Percentiles rank a stretch among this genome's conserved stretches.
Evolutionary conservation across 352 stramenopile genomes (phyloP).

Genomic region (Phytophthora syringae): DNA sequence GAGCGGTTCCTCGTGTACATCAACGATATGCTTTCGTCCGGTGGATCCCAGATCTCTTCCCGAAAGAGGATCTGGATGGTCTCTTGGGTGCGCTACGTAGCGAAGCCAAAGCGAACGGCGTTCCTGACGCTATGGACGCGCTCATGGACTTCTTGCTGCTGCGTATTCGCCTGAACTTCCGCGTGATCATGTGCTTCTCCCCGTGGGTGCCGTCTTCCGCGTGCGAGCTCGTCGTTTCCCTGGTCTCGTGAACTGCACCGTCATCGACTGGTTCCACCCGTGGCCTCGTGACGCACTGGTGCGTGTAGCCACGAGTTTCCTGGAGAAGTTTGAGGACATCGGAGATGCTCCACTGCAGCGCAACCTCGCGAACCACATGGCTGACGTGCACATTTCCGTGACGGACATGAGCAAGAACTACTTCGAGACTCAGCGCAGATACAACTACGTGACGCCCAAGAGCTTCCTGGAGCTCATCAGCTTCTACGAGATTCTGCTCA

Average conservation of each 20-base stretch:
- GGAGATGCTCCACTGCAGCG: constrained; percentile 83
- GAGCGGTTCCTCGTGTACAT: constrained; percentile 99
- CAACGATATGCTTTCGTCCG: constrained; percentile 96
- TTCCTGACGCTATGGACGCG: constrained; percentile 94
- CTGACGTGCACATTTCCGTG: constrained; percentile 97
- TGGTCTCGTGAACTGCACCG: constrained; percentile 96
- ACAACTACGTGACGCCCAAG: constrained; percentile 99
- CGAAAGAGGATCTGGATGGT: constrained; percentile 96
- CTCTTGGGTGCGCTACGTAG: constrained; percentile 91
- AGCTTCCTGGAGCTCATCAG: constrained; percentile 98
- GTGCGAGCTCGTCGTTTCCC: constrained; percentile 96
- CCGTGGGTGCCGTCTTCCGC: constrained; percentile 97
- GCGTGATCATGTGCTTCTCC: constrained; percentile 97
- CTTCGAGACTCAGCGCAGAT: constrained; percentile 94
- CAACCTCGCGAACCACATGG: constrained; percentile 97
- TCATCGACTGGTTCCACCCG: constrained; percentile 98
- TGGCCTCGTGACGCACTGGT: constrained; percentile 97
- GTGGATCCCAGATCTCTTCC: constrained; percentile 98
- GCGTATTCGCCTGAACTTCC: constrained; percentile 95
- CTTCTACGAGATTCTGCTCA: constrained; percentile 98
- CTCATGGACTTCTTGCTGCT: constrained; percentile 97
- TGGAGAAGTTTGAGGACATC: constrained; percentile 96
- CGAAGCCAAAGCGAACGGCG: constrained; percentile 95
- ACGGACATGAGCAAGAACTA: constrained; percentile 96
- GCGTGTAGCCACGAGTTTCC: constrained; percentile 95